A percentile compares a stretch with the other conserved stretches of the same genome.
These are phyloP conservation scores for Phytopythium delawarense DNA, from an alignment of 352 stramenopile species.

Conservation along the genomic window DNA sequence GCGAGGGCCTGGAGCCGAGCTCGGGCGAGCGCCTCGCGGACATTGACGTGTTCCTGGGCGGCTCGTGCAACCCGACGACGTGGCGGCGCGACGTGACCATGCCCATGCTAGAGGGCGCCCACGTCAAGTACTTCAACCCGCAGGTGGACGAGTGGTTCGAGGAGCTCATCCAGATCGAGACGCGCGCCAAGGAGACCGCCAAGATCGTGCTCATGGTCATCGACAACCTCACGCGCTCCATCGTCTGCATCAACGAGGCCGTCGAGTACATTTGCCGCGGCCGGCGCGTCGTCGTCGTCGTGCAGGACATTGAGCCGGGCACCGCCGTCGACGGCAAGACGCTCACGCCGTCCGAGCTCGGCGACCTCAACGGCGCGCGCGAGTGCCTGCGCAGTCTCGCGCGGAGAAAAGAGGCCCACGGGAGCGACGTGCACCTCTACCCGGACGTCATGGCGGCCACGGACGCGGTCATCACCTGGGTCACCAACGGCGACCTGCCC, in stretches of 20 bases:
- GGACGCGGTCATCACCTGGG: conserved; percentile 39
- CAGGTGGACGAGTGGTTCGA: conserved; percentile 89
- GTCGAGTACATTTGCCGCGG: conserved; percentile 85
- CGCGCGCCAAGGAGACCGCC: conserved; percentile 74
- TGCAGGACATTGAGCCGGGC: conserved; percentile 66
- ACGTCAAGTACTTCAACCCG: conserved; percentile 84
- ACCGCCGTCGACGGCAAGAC: conserved; percentile 42
- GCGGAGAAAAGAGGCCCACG: conserved; percentile 14
- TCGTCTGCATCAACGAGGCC: conserved; percentile 86
- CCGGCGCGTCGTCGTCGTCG: conserved; percentile 68
- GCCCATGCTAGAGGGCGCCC: conserved; percentile 57
- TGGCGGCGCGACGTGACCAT: conserved; percentile 80
- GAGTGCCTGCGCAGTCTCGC: conserved; percentile 75
- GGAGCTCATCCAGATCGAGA: conserved; percentile 80
- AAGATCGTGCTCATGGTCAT: conserved; percentile 87
- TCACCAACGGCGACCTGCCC: conserved; percentile 45
- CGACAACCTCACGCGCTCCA: conserved; percentile 66
- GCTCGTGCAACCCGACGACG: conserved; percentile 87
- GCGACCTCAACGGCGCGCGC: conserved; percentile 78
- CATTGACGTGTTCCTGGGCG: conserved; percentile 76
- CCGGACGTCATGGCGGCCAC: conserved; percentile 42
- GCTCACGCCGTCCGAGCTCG: conserved; percentile 58
- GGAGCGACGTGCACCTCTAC: conserved; percentile 38
- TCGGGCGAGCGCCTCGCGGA: conserved; percentile 26
- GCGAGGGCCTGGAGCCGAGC: conserved; percentile 32